A percentile compares a stretch with the other conserved stretches of the same genome.
Conservation (phyloP, 108 stramenopile species). For the Fragilariopsis cylindrus region DNA sequence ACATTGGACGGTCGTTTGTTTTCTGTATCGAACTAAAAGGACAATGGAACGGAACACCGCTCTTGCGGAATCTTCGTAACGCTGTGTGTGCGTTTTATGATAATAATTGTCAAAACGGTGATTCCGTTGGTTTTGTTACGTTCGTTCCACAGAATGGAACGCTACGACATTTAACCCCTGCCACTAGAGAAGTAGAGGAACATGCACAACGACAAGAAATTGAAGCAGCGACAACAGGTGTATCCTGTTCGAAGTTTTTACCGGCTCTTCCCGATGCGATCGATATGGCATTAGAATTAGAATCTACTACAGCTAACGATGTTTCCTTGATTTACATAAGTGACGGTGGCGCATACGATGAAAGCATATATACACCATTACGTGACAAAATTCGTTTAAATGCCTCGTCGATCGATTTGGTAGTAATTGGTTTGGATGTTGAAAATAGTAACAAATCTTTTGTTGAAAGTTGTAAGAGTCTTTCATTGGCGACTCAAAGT, state of each 20-base stretch:
- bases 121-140: conserved; percentile 28
- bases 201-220: conserved; percentile 15
- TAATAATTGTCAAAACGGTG: conserved; percentile 19
- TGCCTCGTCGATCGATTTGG: conserved; percentile 22
- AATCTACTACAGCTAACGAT: conserved; percentile 20
- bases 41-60: conserved; percentile 11
- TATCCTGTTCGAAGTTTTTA: conserved; percentile 8
- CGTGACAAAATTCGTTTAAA: conserved; percentile 14
- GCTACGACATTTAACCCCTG: background rate
- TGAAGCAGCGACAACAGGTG: conserved; percentile 10
- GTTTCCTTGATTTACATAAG: conserved; percentile 33
- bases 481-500: conserved; percentile 33
- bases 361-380: conserved; percentile 2
- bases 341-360: conserved; percentile 27
- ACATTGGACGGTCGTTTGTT: conserved; percentile 29
- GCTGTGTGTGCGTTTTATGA: conserved; percentile 23
- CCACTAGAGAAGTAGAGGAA: conserved; percentile 15
- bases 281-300: conserved; percentile 22
- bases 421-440: conserved; percentile 29
- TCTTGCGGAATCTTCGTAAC: conserved; percentile 7
- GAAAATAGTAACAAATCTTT: conserved; percentile 14
- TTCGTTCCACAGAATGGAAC: conserved; percentile 11
- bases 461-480: conserved; percentile 23
- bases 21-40: conserved; percentile 36
- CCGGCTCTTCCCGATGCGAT: conserved; percentile 20